Evolutionary conservation across 345 rosid genomes (phyloP), one percentile per base, ranked within the genome.

Genomic region (Geranium rotundifolium): DNA sequence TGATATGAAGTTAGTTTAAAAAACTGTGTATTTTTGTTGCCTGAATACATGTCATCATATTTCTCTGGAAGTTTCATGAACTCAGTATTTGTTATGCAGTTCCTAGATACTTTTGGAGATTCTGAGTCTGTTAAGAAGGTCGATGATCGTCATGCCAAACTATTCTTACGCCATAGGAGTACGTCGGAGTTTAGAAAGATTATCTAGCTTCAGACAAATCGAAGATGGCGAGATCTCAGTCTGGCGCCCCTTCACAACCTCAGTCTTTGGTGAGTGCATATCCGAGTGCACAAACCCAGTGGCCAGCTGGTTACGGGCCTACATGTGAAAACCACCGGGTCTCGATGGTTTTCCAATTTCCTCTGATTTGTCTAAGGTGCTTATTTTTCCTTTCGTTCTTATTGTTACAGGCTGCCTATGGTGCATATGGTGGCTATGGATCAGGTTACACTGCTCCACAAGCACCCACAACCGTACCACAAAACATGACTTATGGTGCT

Each of bases 51-150:
- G 15, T 12, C 52, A 46, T 12, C 13, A 46, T 14, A 46, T 14
- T 0, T 46, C 52, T 14, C 52, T 46, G 13, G 15, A 46, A 46
- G 16, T 9, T 34, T 46, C 13, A 2, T 46, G 52, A 46, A 46
- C 12, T 7, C 3, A 46, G 14, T 34, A 46, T 14, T 29, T 34
- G 65, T 55, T 61, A 60, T 70, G 72, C 91, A 95, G 99, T 90
- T 90, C 72, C 64, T 88, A 71, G 91, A 85, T 69, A 72, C 82
- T 52, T 80, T 88, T 67, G 95, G 99, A 67, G 97, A 88, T 69
- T 82, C 64, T 2, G 78, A 76, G 65, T 68, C 79, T 56, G 77
- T 86, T 31, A 72, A 84, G 75, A 95, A 78, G 69, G 97, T 96
- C 13, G 88, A 85, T 72, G 85, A 86, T 72, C 79, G 83, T 57